Base-by-base conservation (phyloP, 805 yeast genomes). In the Saccharomycopsis olivae region DNA sequence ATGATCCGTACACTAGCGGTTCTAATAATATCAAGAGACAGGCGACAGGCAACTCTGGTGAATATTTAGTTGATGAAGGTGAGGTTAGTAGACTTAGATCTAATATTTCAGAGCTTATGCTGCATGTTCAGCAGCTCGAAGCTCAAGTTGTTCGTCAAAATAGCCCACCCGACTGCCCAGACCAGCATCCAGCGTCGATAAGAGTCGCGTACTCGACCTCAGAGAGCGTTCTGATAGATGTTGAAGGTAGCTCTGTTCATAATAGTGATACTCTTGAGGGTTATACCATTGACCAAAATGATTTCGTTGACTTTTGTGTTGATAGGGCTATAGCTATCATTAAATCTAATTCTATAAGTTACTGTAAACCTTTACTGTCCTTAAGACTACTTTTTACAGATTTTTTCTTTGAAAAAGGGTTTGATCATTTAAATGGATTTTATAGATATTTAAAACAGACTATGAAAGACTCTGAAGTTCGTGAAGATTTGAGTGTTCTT, bases 371-470 rank as follows among this genome's bases (percentile, higher is more conserved):
- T 2, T 13, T 37, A 6, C 35, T 29, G 10, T 11, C 18, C 5
- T 4, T 9, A 5, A 3, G 6, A 10, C 19, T 37, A 14, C 20
- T 37, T 23, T 5, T 11, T 15, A 9, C 8, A 8, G 40, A 37
- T 16, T 4, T 8, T 13, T 19, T 37, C 14, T 23, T 6, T 21
- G 10, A 14, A 6, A 10, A 10, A 14, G 6, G 20, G 13, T 5
- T 9, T 5, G 8, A 10, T 10, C 23, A 30, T 30, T 5, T 31
- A n/a, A 37, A 37, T 24, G 6, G 35, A 4, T 3, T 29, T 23
- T 41, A 44, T 19, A 30, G 39, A 14, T 14, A 35, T 10, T 17
- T 36, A 9, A 44, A 44, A 19, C 37, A 35, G 13, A 10, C 15
- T 15, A 9, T 41, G n/a, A 41, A 38, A 27, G 29, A 36, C 13